Conservation (phyloP, 2,329 filamentous ascomycete species). For the Graphiopsis chlorocephala region DNA sequence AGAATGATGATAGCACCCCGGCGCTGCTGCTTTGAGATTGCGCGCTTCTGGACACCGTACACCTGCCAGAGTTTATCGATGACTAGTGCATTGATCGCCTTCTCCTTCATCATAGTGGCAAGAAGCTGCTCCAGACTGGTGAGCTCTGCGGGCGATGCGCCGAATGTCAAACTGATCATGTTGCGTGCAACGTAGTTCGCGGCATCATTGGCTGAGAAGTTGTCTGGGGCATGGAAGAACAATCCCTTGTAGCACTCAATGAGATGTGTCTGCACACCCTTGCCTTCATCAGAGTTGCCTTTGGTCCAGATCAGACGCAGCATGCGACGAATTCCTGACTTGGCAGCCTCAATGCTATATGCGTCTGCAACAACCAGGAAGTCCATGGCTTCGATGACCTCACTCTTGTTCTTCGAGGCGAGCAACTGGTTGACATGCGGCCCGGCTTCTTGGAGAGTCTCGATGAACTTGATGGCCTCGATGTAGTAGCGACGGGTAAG, state of each 20-base stretch:
- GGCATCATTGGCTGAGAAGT: constrained; percentile 82
- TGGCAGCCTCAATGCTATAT: constrained; percentile 92
- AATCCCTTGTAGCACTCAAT: constrained; percentile 95
- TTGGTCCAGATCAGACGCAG: constrained; percentile 98
- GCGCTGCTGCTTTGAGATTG: constrained; percentile 87
- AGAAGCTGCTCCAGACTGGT: constrained; percentile 93
- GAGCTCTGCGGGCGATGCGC: constrained; percentile 88
- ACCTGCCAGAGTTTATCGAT: constrained; percentile 95
- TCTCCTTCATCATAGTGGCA: constrained; percentile 95
- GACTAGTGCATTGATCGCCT: constrained; percentile 79
- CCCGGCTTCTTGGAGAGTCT: constrained; percentile 81
- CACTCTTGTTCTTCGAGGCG: constrained; percentile 93
- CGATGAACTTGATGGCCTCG: constrained; percentile 92
- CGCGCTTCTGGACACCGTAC: constrained; percentile 88
- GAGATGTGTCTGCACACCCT: constrained; percentile 92
- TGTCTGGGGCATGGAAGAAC: constrained; percentile 92
- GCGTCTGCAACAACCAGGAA: constrained; percentile 95
- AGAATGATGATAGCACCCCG: constrained; percentile 93
- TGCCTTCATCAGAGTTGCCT: constrained; percentile 97
- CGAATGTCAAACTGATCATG: constrained; percentile 98
- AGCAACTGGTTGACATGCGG: constrained; percentile 80
- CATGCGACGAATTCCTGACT: constrained; percentile 91
- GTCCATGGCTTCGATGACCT: constrained; percentile 98
- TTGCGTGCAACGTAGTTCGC: constrained; percentile 95
- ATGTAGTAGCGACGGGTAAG: constrained; percentile 85